phyloP scores from a whole-genome alignment of 306 rosid genomes.

The Ziziphus jujuba region DNA sequence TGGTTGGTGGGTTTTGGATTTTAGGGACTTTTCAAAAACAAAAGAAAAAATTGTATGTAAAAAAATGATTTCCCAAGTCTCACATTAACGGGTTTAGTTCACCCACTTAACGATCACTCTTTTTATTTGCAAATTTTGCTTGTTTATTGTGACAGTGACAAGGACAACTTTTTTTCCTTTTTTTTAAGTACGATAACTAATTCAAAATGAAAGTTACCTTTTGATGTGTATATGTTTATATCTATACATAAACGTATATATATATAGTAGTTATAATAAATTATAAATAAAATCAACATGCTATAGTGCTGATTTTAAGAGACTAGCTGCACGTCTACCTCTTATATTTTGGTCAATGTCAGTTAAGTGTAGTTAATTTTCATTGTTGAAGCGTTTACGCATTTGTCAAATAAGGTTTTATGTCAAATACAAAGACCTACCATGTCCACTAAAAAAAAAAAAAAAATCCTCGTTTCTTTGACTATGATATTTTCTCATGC shows the following conservation, averaged over 20 bases:
- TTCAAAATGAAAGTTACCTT: neutral
- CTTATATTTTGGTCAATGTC: too few relatives aligned
- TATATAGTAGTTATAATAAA: neutral
- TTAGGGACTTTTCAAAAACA: neutral
- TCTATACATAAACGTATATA: neutral
- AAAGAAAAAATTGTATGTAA: neutral
- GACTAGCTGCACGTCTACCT: too few relatives aligned
- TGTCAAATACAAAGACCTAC: too few relatives aligned
- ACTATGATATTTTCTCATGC: too few relatives aligned
- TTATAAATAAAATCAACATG: too few relatives aligned
- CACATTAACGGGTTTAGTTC: constrained; percentile 65
- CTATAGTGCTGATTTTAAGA: too few relatives aligned
- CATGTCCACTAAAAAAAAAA: too few relatives aligned
- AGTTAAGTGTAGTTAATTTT: too few relatives aligned
- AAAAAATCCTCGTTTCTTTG: too few relatives aligned
- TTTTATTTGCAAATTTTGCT: constrained; percentile 7
- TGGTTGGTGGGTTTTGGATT: constrained; percentile 48
- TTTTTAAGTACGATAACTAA: constrained; percentile 11
- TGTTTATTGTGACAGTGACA: constrained; percentile 14
- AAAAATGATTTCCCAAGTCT: neutral
- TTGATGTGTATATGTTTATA: too few relatives aligned
- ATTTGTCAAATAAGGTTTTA: too few relatives aligned
- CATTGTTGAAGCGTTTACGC: too few relatives aligned
- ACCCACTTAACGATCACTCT: constrained; percentile 61
- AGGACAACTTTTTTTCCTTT: constrained; percentile 5